Evolutionary conservation across 352 stramenopile species (phyloP), one percentile per base, ranked within the genome.

Genomic region (Phytophthora podocarpi): DNA sequence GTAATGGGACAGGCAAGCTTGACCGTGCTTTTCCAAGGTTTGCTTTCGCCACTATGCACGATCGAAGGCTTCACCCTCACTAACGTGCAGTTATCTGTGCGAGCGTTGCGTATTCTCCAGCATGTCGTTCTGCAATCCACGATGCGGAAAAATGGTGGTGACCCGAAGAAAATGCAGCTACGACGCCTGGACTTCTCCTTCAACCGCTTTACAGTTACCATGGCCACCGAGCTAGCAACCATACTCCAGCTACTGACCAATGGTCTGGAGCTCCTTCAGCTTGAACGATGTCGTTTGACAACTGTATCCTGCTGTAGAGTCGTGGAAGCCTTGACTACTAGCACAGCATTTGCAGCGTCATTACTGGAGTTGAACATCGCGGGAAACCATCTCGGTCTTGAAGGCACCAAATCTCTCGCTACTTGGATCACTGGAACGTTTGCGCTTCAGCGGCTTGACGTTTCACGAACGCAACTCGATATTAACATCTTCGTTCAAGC

Each of bases 301-400:
- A 70, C 63, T 4, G 34, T 53, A 16, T 67, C 70, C 0, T 87
- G 68, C 26, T 67, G 67, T 8, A 67, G 71, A 8, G 60, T 89
- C 13, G 34, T 85, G 2, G 67, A 60, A 4, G 75, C 72, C 1
- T 59, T 89, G 59, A 86, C 76, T 11, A 53, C 59, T 9, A 93
- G 72, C 35, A 56, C 75, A 39, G 56, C 50, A 12, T 91, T 88
- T 53, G 69, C 77, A 11, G 73, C 74, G 8, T 58, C 59, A 2
- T 58, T 91, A 6, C 55, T 68, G 11, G 80, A 88, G 26, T 61
- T 91, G n/a, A 90, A 88, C 26, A 39, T 91, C 20, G 78, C 82
- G 7, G 77, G 76, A 13, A 91, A 91, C 46, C 59, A 70, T 32
- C 72, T 91, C 2, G 70, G 60, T 15, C 46, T 52, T 12, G 67